Conservation (phyloP, 1,284 basidiomycete genomes). For the Sanguinoderma infundibulare region DNA sequence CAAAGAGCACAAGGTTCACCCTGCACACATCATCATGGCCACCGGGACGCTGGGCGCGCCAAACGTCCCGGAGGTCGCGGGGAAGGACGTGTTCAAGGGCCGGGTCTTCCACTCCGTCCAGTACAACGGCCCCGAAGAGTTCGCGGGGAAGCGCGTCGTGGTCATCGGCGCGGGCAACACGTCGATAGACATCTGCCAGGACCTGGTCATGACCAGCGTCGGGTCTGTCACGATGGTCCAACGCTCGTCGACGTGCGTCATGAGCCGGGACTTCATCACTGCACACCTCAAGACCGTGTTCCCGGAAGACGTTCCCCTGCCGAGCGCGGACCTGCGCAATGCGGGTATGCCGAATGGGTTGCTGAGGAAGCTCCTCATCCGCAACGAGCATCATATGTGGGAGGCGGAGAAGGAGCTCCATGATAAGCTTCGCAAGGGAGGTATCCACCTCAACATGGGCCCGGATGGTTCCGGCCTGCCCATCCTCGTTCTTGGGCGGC, state of each 20-base stretch:
- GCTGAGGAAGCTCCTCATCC: constrained; percentile 36
- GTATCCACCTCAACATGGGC: constrained; percentile 61
- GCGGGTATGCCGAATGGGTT: constrained; percentile 45
- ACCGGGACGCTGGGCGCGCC: constrained; percentile 55
- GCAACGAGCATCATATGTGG: constrained; percentile 28
- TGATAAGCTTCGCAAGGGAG: constrained; percentile 58
- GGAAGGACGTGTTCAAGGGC: constrained; percentile 44
- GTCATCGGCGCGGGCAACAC: constrained; percentile 56
- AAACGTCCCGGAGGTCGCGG: constrained; percentile 48
- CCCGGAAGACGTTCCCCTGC: constrained; percentile 45
- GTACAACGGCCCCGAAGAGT: constrained; percentile 44
- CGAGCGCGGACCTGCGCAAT: constrained; percentile 50
- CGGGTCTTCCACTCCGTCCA: constrained; percentile 45
- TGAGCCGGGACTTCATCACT: constrained; percentile 32
- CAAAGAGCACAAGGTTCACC: constrained; percentile 46
- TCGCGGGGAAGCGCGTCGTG: constrained; percentile 50
- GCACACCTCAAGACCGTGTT: constrained; percentile 35
- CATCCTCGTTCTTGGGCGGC: constrained; percentile 40
- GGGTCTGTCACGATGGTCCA: constrained; percentile 37
- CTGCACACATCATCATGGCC: constrained; percentile 64
- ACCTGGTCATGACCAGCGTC: constrained; percentile 45
- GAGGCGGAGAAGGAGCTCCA: constrained; percentile 48
- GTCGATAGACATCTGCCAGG: constrained; percentile 49
- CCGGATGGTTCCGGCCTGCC: constrained; percentile 57
- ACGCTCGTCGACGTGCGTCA: constrained; percentile 35